phyloP scores from a whole-genome alignment of 164 flowering plant species.

The Dillenia turbinata region DNA sequence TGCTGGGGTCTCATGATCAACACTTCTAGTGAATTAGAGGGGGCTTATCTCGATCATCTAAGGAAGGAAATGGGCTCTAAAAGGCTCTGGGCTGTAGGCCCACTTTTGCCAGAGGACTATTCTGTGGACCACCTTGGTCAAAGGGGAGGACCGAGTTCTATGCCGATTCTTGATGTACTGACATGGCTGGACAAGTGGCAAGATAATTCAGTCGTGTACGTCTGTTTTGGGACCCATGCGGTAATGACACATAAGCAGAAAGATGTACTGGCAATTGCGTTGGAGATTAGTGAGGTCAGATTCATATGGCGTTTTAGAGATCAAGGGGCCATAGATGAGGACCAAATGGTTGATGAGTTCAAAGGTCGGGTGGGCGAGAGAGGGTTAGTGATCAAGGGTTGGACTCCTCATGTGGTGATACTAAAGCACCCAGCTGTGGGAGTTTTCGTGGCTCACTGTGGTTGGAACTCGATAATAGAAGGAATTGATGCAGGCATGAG shows the following conservation, averaged over 20 bases:
- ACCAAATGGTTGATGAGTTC: conserved; percentile 6
- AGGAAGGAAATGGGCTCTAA: conserved; percentile 2
- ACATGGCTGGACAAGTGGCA: not conserved
- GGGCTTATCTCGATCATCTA: not conserved
- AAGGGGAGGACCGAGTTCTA: not conserved
- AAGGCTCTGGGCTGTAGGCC: conserved; percentile 2
- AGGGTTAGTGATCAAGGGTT: conserved; percentile 16
- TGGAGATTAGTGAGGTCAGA: conserved; percentile 16
- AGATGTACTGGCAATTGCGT: conserved; percentile 3
- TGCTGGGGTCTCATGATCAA: conserved; percentile 10
- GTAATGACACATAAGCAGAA: conserved; percentile 17
- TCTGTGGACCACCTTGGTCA: too few species aligned
- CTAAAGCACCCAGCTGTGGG: conserved; percentile 12
- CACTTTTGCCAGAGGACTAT: not conserved
- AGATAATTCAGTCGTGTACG: conserved; percentile 8
- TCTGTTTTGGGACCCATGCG: conserved; percentile 18
- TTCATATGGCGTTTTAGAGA: conserved; percentile 8
- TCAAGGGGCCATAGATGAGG: conserved; percentile 7
- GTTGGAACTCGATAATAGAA: conserved; percentile 20
- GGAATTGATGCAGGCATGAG: conserved; percentile 17
- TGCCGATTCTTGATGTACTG: not conserved
- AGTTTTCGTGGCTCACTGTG: conserved; percentile 19
- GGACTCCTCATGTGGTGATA: conserved; percentile 20
- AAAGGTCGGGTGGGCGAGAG: conserved; percentile 18
- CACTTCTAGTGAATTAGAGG: conserved; percentile 6